Evolutionary conservation across 371 early-diverging fungal species (phyloP), one percentile per base, ranked within the genome.

Genomic region (Mortierella sp.): DNA sequence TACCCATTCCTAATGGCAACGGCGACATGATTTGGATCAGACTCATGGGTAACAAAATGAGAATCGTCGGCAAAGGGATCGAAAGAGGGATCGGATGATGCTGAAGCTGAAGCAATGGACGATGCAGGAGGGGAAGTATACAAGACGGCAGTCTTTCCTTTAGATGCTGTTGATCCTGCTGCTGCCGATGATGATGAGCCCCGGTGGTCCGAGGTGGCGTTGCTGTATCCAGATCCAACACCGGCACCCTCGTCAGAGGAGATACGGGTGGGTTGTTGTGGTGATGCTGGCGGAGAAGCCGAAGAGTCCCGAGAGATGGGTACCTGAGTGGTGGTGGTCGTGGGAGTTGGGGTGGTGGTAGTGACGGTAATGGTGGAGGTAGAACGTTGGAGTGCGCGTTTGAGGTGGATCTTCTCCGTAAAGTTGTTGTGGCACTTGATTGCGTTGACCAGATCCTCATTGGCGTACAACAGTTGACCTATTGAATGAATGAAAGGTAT

Each of bases 31-130:
- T 55, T 16, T 5, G 74, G 32, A 21, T 44, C 77, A 12, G 77
- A 43, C 10, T 63, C 79, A 12, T 11, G 48, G 12, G 79, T 29
- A 0, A 83, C 54, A 44, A 29, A 75, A 70, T 77, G 75, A 0
- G 48, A 32, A 10, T 83, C 78, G 32, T 83, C 80, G 0, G 77
- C 72, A 72, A 83, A 83, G n/a, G 83, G 83, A 76, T 78, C 77
- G 7, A 38, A 71, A 24, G 27, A 54, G 0, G 79, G 55, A 27
- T 54, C 75, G 11, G 55, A 41, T 49, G 70, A 55, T n/a, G 51
- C 56, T 3, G 55, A n/a, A 29, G 63, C 46, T 60, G 49, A 29
- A 4, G 48, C 46, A 41, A 29, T 21, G 3, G 35, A 41, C 44
- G 74, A 41, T 1, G 27, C 43, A 4, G 43, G 43, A 38, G 51